Percentiles rank a stretch among this genome's conserved stretches.
Conservation (phyloP, 2,329 filamentous ascomycete species). For the Didymella segeticola region DNA sequence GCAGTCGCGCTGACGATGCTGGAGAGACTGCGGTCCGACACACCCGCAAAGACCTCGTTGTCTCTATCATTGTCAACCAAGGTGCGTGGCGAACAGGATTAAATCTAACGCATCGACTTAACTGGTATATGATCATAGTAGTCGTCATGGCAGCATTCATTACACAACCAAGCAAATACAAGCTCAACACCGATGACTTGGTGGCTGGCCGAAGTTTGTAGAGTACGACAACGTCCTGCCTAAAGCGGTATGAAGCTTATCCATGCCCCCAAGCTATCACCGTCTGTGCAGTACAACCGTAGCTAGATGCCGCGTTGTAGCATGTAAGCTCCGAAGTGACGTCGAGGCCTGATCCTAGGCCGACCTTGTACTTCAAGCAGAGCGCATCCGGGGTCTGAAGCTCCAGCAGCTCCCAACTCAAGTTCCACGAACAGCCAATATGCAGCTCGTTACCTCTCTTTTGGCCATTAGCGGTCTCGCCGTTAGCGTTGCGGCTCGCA, state of each 20-base stretch:
- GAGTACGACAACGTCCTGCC: conserved; percentile 24
- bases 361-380: conserved; percentile 11
- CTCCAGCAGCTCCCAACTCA: conserved; percentile 7
- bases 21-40: background rate
- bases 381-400: background rate
- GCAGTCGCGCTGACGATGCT: background rate
- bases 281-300: conserved; percentile 8
- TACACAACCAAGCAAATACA: background rate
- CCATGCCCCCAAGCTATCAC: conserved; percentile 12
- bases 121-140: background rate
- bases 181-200: conserved; percentile 6
- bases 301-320: conserved; percentile 19
- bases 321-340: conserved; percentile 13
- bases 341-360: conserved; percentile 3
- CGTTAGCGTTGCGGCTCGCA: conserved; percentile 36
- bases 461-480: conserved; percentile 40
- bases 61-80: background rate
- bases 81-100: background rate
- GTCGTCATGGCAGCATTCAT: background rate
- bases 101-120: background rate
- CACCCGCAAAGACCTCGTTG: background rate
- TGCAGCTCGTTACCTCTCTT: conserved; percentile 42
- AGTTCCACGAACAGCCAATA: conserved; percentile 16
- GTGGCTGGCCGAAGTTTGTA: conserved; percentile 10
- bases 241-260: conserved; percentile 23